Base-by-base conservation (phyloP, 768 basidiomycete species). In the Pulveroboletus sp. region DNA sequence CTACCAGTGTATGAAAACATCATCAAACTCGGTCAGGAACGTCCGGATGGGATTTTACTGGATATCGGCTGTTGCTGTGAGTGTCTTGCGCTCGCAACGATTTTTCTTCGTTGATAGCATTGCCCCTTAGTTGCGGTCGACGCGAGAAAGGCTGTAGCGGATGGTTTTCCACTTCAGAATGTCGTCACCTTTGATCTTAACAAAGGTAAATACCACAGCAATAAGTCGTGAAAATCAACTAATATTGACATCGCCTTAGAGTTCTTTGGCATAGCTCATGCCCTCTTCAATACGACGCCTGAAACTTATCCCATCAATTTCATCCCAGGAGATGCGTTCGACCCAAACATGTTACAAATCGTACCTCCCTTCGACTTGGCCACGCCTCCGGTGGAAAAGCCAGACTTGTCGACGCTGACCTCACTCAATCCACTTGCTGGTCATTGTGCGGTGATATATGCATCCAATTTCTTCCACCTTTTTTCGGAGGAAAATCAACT, bases 241-340 rank as follows among this genome's bases (percentile, higher is more conserved):
- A 5, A 34, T 0, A 6, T 16, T 45, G 5, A 35, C 32, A 5
- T 25, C 23, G 21, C 19, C 32, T 36, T 38, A 84, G 84, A 65
- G 3, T 85, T 79, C 51, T 80, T 79, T 76, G 69, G 77, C 2
- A 63, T 77, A 7, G 82, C 83, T 1, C 82, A 86, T 48, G 72
- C 76, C 25, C 69, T 87, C 16, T 88, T 85, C 70, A 76, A 63
- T 35, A 74, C 78, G 2, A 79, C 76, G 0, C 73, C 76, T 0
- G 71, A 71, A 35, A 69, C 74, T 0, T 85, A 81, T 58, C 78
- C 81, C 0, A 34, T 14, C 73, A 62, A 64, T 0, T 84, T 86
- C 60, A 47, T 87, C 21, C 56, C 71, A 2, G 85, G 84, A 1
- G 76, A 87, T 49, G 71, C 66, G 0, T 76, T 87, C 33, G 74